phyloP scores from a whole-genome alignment of 2,329 filamentous ascomycete genomes.

The Ciborinia camelliae region DNA sequence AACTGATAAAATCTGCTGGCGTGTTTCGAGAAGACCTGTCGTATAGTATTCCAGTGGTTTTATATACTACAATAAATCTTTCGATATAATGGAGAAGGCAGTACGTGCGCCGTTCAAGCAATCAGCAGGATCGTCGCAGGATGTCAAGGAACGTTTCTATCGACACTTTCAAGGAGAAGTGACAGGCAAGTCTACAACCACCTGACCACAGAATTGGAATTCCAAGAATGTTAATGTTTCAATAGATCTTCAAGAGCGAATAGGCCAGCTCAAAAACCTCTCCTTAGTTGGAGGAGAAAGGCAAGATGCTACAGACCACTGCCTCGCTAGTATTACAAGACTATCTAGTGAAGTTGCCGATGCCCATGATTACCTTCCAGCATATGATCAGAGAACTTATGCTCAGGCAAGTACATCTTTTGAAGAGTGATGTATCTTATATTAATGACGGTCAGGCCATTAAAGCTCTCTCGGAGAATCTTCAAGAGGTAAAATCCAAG shows the following conservation, averaged over 20 bases:
- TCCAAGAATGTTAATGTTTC: slow-evolving; percentile 7
- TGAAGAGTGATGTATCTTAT: not conserved
- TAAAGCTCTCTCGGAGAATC: slow-evolving; percentile 74
- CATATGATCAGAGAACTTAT: slow-evolving; percentile 87
- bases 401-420: slow-evolving; percentile 55
- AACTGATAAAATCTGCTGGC: not conserved
- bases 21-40: not conserved
- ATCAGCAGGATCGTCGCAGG: slow-evolving; percentile 28
- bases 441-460: slow-evolving; percentile 55
- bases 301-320: slow-evolving; percentile 75
- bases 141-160: slow-evolving; percentile 77
- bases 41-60: not conserved
- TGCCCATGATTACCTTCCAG: slow-evolving; percentile 74
- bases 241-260: slow-evolving; percentile 71
- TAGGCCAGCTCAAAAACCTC: slow-evolving; percentile 62
- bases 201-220: not conserved
- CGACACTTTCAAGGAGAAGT: slow-evolving; percentile 76
- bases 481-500: slow-evolving; percentile 65
- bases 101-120: slow-evolving; percentile 25
- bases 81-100: slow-evolving; percentile 7
- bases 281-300: slow-evolving; percentile 68
- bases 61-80: not conserved
- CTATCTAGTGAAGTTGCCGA: slow-evolving; percentile 84
- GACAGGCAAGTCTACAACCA: slow-evolving; percentile 52
- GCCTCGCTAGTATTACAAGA: slow-evolving; percentile 73